Evolutionary conservation across 768 basidiomycete species (phyloP).

Genomic region (Ramaria rubella): DNA sequence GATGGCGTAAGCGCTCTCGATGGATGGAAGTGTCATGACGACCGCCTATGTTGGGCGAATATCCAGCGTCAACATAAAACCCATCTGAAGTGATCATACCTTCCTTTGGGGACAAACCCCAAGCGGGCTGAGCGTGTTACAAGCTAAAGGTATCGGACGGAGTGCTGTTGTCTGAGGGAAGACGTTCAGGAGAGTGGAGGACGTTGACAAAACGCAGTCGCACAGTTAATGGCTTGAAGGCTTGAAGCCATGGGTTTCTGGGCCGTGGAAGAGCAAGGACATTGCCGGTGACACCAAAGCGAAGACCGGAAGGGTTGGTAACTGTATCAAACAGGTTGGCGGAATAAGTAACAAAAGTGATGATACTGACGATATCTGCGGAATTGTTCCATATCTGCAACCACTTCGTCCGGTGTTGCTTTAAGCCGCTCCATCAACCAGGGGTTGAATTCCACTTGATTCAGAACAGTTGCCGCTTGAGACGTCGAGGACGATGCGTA

Average conservation of each 20-base stretch:
- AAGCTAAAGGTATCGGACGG: conserved; percentile 57
- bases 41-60: conserved; percentile 48
- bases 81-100: conserved; percentile 32
- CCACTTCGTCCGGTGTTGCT: conserved; percentile 61
- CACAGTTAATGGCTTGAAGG: conserved; percentile 65
- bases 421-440: conserved; percentile 64
- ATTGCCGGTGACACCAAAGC: conserved; percentile 90
- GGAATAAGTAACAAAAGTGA: conserved; percentile 1
- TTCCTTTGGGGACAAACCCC: conserved; percentile 69
- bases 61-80: conserved; percentile 7
- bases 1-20: conserved; percentile 84
- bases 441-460: conserved; percentile 76
- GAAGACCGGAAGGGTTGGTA: conserved; percentile 71
- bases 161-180: conserved; percentile 43
- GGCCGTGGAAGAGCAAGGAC: conserved; percentile 65
- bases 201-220: conserved; percentile 14
- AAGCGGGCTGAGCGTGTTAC: conserved; percentile 63
- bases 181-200: background rate
- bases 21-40: conserved; percentile 84
- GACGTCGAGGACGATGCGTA: conserved; percentile 66
- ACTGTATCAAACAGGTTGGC: conserved; percentile 39
- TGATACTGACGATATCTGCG: conserved; percentile 52
- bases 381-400: conserved; percentile 70
- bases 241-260: conserved; percentile 62
- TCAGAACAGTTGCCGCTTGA: conserved; percentile 58